Conservation (phyloP, 306 rosid genomes). For the barrel medic (Medicago truncatula) region MtrunA17r5.0-ANR NC_053048.1:10477501-10478000, state of each 20-base stretch:
- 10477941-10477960: not conserved
- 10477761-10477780: too few species aligned
- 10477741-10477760: too few species aligned
- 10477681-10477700: not conserved
- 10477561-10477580: conserved; percentile 66
- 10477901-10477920: not conserved
- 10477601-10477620: conserved; percentile 24
- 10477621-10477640: not conserved
- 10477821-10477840: not conserved
- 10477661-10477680: not conserved
- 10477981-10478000: too few species aligned
- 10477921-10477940: too few species aligned
- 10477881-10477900: not conserved
- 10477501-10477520: conserved; percentile 69
- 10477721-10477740: not conserved
- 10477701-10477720: not conserved
- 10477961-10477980: not conserved
- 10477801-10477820: too few species aligned
- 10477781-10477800: too few species aligned
- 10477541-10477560: conserved; percentile 60
- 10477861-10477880: not conserved
- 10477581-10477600: conserved; percentile 53
- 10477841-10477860: not conserved
- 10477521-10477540: conserved; percentile 63
- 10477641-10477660: not conserved